A percentile compares a stretch with the other conserved stretches of the same genome.
Evolutionary conservation across 2,329 filamentous ascomycete genomes (phyloP).

Genomic region (Ophiostoma himal-ulmi): DNA sequence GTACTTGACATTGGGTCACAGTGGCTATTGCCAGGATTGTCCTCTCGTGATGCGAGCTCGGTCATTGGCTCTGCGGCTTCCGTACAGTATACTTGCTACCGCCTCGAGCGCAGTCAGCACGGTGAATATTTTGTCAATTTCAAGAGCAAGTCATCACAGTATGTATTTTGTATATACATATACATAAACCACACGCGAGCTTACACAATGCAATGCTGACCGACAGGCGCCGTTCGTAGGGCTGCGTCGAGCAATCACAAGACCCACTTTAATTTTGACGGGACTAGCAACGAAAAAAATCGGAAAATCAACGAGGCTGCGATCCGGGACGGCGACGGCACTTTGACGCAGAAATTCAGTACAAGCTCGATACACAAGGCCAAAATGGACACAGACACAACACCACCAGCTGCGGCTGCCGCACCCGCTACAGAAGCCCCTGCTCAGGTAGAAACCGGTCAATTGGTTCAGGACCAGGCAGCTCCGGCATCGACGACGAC

Average conservation of each 20-base stretch:
- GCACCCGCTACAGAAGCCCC: not conserved
- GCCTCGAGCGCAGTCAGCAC: not conserved
- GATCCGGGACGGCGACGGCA: not conserved
- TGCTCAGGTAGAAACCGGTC: conserved; percentile 22
- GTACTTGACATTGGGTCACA: not conserved
- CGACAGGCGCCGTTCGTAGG: not conserved
- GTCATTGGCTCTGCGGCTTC: not conserved
- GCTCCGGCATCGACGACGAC: conserved; percentile 28
- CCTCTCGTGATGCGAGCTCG: not conserved
- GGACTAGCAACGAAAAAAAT: conserved; percentile 1
- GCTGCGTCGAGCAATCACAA: not conserved
- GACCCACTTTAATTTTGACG: conserved; percentile 12
- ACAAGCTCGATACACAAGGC: not conserved
- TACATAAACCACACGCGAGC: no score
- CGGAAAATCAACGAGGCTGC: conserved; percentile 2
- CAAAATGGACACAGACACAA: conserved; percentile 18
- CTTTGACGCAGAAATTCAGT: not conserved
- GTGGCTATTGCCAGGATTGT: not conserved
- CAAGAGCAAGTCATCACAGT: not conserved
- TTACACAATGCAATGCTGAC: not conserved
- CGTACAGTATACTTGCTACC: not conserved
- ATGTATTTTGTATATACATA: not conserved
- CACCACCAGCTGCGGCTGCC: not conserved
- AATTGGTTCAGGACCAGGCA: not conserved
- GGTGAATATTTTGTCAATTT: not conserved